Evolutionary conservation across 352 stramenopile species (phyloP), one percentile per base, ranked within the genome.

Genomic region (Globisporangium parvum): DNA sequence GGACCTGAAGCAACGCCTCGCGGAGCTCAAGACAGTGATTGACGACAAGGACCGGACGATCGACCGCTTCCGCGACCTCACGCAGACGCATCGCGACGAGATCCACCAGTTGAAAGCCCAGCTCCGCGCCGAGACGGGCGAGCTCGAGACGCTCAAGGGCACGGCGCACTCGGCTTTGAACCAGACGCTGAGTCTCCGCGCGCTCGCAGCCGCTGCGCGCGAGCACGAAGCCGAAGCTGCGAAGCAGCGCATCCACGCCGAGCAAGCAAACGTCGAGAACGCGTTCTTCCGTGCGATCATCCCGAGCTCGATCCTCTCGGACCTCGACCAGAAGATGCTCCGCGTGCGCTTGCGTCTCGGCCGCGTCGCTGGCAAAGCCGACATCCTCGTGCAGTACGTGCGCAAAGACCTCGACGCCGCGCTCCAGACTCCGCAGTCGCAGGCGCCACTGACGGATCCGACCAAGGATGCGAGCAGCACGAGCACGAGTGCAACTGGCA

Each of bases 11-110:
- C 77, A 91, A 35, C 52, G 48, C 0, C 24, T 80, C 1, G 51
- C 68, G 4, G 68, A 85, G 49, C 75, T 86, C 26, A 77, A 84
- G 24, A 87, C 73, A 6, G 42, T 77, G 0, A 62, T 91, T 5
- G 76, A 94, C 44, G 84, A 94, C 56, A 82, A 82, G 40, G 84
- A 94, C 40, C 76, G 84, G 20, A 94, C 80, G 33, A 91, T 94
- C 51, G 73, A 71, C 0, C 77, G 80, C 10, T 94, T 94, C 67
- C 77, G 84, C 45, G 84, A 94, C 31, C 70, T 84, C 20, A 77
- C 76, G 0, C 75, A 83, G 17, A 68, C 67, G 33, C 81, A 80
- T 46, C 80, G 84, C 40, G 84, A 91, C 42, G 80, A 93, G 20
- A 87, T 93, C 57, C 68, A 73, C 6, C 72, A 82, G 51, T 42